Percentiles rank a stretch among this genome's conserved stretches.
Evolutionary conservation across 148 eudicot genomes (phyloP).

Genomic region (Vaccinium corymbosum): DNA sequence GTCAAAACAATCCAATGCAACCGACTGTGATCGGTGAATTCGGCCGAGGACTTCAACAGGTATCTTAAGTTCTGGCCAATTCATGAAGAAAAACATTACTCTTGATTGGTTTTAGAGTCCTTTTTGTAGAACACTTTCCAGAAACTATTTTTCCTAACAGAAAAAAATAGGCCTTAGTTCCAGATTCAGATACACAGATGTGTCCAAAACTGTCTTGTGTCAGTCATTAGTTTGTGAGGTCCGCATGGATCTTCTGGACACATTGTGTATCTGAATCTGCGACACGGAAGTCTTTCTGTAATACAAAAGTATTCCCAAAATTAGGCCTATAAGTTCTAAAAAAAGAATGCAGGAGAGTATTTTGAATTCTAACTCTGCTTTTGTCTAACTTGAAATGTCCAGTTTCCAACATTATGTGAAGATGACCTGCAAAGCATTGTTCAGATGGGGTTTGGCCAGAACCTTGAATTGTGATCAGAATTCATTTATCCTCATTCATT

Average conservation of each 20-base stretch:
- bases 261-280: not conserved
- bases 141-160: not conserved
- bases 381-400: slow-evolving; percentile 15
- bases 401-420: slow-evolving; percentile 58
- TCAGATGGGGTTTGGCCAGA: slow-evolving; percentile 61
- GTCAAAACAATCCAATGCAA: slow-evolving; percentile 24
- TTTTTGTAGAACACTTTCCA: not conserved
- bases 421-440: slow-evolving; percentile 83
- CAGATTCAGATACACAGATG: not conserved
- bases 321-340: not conserved
- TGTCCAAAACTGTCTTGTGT: not conserved
- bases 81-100: not conserved
- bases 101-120: not conserved
- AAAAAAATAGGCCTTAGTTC: not conserved
- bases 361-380: not conserved
- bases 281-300: not conserved
- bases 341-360: not conserved
- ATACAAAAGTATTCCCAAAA: not conserved
- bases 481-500: slow-evolving; percentile 29
- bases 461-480: slow-evolving; percentile 52
- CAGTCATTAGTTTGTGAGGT: not conserved
- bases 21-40: slow-evolving; percentile 47
- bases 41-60: slow-evolving; percentile 48
- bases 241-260: no score
- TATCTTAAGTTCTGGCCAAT: slow-evolving; percentile 18